phyloP scores from a whole-genome alignment of 2,329 filamentous ascomycete species.

The Stemphylium beticola region DNA sequence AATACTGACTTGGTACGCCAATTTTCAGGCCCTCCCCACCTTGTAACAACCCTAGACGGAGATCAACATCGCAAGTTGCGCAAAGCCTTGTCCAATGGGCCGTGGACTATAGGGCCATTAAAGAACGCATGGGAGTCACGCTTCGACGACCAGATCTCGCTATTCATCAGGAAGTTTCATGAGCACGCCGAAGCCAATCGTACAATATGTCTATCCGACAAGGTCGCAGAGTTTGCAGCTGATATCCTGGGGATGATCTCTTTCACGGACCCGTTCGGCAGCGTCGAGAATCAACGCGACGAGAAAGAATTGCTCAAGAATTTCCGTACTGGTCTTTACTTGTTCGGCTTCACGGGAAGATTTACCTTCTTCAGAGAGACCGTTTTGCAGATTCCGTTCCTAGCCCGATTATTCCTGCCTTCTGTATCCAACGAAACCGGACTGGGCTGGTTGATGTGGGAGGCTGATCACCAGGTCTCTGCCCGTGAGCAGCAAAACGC shows the following conservation, averaged over 20 bases:
- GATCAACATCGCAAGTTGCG: slow-evolving; percentile 45
- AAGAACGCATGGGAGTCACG: slow-evolving; percentile 50
- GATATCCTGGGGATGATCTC: slow-evolving; percentile 52
- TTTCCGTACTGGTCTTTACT: slow-evolving; percentile 47
- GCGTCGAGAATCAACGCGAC: slow-evolving; percentile 49
- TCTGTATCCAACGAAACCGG: slow-evolving; percentile 36
- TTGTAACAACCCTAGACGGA: slow-evolving; percentile 45
- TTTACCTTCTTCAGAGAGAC: slow-evolving; percentile 46
- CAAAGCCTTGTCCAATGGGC: slow-evolving; percentile 47
- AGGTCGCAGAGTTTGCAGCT: slow-evolving; percentile 50
- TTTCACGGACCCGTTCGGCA: slow-evolving; percentile 49
- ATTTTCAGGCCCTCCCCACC: slow-evolving; percentile 38
- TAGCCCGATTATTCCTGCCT: slow-evolving; percentile 41
- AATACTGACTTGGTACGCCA: not conserved
- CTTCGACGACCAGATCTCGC: slow-evolving; percentile 45
- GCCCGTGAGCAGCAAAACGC: slow-evolving; percentile 33
- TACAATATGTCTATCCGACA: slow-evolving; percentile 45
- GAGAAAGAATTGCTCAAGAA: slow-evolving; percentile 46
- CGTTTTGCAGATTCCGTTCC: slow-evolving; percentile 34
- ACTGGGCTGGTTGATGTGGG: slow-evolving; percentile 49
- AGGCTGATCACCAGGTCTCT: slow-evolving; percentile 45
- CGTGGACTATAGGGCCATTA: slow-evolving; percentile 49
- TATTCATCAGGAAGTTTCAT: slow-evolving; percentile 44
- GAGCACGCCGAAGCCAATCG: slow-evolving; percentile 31
- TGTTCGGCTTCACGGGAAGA: slow-evolving; percentile 48